These are phyloP conservation scores for Eragrostis tef DNA, from an alignment of 202 grass and related monocot species.

Conservation along the genomic window DNA sequence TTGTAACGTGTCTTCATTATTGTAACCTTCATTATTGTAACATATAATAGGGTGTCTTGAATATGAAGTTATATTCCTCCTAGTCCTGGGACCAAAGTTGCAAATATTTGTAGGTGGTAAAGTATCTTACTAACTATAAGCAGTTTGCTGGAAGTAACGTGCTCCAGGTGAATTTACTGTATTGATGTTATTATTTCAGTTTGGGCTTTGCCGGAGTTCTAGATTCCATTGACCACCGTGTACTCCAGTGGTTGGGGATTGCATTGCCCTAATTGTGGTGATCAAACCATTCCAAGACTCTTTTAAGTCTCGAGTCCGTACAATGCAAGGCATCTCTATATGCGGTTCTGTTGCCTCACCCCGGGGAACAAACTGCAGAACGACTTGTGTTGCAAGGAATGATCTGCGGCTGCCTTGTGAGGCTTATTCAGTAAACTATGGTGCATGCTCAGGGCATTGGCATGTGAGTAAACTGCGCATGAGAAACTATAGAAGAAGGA, in stretches of 20 bases:
- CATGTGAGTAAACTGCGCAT: slow-evolving; percentile 22
- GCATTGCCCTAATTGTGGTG: neutral
- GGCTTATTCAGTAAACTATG: slow-evolving; percentile 32
- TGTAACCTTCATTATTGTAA: no score
- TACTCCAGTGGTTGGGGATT: neutral
- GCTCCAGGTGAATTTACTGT: neutral
- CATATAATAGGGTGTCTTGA: neutral
- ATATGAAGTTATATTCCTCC: neutral
- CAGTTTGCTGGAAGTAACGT: neutral
- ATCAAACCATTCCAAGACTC: neutral
- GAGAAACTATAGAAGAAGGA: slow-evolving; percentile 28
- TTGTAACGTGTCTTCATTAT: neutral
- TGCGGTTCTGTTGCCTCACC: slow-evolving; percentile 52
- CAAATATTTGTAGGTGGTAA: neutral
- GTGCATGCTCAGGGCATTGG: slow-evolving; percentile 47
- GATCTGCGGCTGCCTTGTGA: slow-evolving; percentile 44
- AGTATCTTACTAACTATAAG: neutral
- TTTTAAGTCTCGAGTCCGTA: neutral
- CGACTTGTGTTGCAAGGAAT: slow-evolving; percentile 43
- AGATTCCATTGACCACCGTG: neutral
- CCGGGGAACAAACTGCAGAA: slow-evolving; percentile 52
- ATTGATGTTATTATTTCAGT: slow-evolving; percentile 14
- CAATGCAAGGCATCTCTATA: slow-evolving; percentile 65
- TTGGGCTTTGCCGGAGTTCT: neutral
- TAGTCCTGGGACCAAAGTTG: neutral